These are phyloP conservation scores for Sonneratia alba DNA, from an alignment of 345 rosid species.

Conservation along the genomic window DNA sequence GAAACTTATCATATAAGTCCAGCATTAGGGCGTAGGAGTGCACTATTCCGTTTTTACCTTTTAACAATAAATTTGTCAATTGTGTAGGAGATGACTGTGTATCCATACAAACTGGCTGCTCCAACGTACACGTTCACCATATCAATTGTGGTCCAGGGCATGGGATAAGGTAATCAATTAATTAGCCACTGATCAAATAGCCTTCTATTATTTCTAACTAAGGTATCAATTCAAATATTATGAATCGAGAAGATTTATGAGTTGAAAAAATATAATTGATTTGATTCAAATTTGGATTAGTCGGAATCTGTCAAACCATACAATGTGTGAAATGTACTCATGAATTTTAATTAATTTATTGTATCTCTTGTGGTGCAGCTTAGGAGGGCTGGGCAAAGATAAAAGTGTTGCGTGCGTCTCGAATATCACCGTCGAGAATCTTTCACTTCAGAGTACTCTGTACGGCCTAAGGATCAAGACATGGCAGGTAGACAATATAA, in stretches of 20 bases:
- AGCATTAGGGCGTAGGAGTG: too few relatives aligned
- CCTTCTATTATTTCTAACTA: background rate
- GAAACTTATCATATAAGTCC: too few relatives aligned
- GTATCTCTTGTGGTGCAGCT: slow-evolving; percentile 21
- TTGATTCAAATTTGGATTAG: too few relatives aligned
- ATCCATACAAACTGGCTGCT: slow-evolving; percentile 83
- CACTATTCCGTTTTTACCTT: too few relatives aligned
- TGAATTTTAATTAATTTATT: background rate
- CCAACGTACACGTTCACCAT: slow-evolving; percentile 63
- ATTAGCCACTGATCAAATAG: background rate
- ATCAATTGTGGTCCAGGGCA: slow-evolving; percentile 89
- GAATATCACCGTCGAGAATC: slow-evolving; percentile 45
- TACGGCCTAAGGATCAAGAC: slow-evolving; percentile 82
- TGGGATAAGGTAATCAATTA: slow-evolving; percentile 55
- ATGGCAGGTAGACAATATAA: slow-evolving; percentile 48
- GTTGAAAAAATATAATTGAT: too few relatives aligned
- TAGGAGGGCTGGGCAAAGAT: slow-evolving; percentile 75
- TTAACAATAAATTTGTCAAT: background rate
- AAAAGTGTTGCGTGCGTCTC: slow-evolving; percentile 68
- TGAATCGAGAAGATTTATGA: too few relatives aligned
- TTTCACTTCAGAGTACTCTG: slow-evolving; percentile 43
- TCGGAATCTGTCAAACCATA: too few relatives aligned
- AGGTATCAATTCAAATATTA: too few relatives aligned
- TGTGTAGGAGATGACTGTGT: slow-evolving; percentile 81
- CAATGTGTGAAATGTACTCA: too few relatives aligned